These are phyloP conservation scores for Chrysoporthe puriensis DNA, from an alignment of 2,329 filamentous ascomycete species.

Conservation along the genomic window DNA sequence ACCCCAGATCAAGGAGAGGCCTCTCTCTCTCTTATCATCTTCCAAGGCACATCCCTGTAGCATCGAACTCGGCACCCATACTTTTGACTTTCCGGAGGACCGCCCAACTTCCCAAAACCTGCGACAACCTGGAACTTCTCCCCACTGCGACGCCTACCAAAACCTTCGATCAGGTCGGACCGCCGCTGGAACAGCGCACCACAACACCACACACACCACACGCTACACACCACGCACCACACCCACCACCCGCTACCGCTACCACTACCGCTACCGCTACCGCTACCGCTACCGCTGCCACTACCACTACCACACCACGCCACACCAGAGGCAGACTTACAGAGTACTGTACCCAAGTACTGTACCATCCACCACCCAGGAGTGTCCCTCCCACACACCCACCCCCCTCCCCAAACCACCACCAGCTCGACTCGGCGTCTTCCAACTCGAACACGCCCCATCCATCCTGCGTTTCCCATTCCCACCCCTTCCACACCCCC, in stretches of 20 bases:
- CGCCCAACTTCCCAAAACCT: background rate
- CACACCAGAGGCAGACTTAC: background rate
- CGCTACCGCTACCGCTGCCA: too few species aligned
- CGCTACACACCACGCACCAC: too few species aligned
- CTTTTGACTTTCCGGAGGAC: conserved; percentile 12
- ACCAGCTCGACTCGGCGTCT: background rate
- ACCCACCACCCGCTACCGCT: background rate
- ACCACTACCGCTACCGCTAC: too few species aligned
- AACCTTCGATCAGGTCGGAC: background rate
- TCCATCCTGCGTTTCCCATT: background rate
- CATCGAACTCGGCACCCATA: conserved; percentile 1
- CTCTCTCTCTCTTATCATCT: background rate
- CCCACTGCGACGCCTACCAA: background rate
- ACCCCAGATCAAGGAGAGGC: background rate
- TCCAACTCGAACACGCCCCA: background rate
- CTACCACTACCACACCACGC: background rate
- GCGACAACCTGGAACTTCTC: background rate
- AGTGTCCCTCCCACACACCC: background rate
- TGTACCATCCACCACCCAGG: background rate
- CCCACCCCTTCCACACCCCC: conserved; percentile 8
- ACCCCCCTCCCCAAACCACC: background rate
- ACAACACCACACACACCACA: background rate
- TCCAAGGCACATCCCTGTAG: background rate
- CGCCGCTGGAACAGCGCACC: background rate
- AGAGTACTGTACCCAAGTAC: background rate